Evolutionary conservation across 371 early-diverging fungal species (phyloP).

Genomic region (Rhizomucor pusillus): DNA sequence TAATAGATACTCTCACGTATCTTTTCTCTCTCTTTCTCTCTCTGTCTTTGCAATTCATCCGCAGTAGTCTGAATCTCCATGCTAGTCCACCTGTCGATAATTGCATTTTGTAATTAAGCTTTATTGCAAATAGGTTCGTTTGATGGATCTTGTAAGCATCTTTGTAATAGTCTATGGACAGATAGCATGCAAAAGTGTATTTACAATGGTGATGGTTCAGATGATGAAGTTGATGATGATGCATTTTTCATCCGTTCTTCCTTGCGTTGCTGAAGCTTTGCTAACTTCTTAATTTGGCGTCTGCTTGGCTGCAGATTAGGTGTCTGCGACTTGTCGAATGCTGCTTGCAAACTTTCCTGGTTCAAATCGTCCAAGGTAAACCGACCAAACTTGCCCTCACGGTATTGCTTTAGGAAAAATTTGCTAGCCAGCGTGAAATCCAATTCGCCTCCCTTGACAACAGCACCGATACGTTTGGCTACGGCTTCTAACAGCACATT

Average conservation of each 20-base stretch:
- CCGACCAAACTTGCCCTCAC: constrained; percentile 69
- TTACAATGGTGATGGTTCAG: too few species aligned
- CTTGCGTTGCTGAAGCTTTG: constrained; percentile 50
- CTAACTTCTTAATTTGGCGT: constrained; percentile 52
- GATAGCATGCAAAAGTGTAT: too few species aligned
- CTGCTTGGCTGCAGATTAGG: constrained; percentile 33
- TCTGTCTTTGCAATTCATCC: too few species aligned
- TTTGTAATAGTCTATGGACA: too few species aligned
- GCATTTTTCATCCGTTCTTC: constrained; percentile 18
- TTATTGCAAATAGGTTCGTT: too few species aligned
- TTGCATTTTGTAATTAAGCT: too few species aligned
- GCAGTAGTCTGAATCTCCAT: too few species aligned
- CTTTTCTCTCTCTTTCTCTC: too few species aligned
- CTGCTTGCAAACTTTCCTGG: constrained; percentile 45
- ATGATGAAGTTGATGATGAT: too few species aligned
- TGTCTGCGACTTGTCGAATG: constrained; percentile 39
- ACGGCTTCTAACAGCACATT: constrained; percentile 56
- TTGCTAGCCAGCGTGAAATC: constrained; percentile 65
- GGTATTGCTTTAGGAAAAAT: constrained; percentile 72
- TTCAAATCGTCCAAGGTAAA: constrained; percentile 73
- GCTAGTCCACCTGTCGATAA: too few species aligned
- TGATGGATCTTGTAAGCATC: too few species aligned
- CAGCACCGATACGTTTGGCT: constrained; percentile 73
- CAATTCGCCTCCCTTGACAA: constrained; percentile 70
- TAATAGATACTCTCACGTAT: too few species aligned